Evolutionary conservation across 2,329 filamentous ascomycete genomes (phyloP).

Genomic region (Malbranchea cinnamomea): DNA sequence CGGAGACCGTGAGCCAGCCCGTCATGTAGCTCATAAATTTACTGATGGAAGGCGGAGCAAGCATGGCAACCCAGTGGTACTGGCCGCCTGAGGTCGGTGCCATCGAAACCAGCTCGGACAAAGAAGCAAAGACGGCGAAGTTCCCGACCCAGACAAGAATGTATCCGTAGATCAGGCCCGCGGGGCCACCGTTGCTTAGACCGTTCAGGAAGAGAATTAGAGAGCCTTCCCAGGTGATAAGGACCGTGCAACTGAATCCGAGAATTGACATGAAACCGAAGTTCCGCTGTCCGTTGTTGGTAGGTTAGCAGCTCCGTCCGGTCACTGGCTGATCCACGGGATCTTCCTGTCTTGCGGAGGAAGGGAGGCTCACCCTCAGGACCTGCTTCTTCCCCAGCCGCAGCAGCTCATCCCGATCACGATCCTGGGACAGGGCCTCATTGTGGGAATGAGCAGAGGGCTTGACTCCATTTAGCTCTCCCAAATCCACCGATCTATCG

Average conservation of each 20-base stretch:
- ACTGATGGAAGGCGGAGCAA: conserved; percentile 19
- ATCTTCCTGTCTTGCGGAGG: no score
- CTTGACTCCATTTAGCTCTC: background rate
- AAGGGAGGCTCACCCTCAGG: conserved; percentile 21
- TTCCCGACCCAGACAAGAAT: conserved; percentile 23
- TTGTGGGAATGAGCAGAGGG: background rate
- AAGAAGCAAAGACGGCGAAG: conserved; percentile 22
- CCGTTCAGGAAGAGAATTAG: conserved; percentile 11
- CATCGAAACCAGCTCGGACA: conserved; percentile 28
- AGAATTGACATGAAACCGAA: conserved; percentile 22
- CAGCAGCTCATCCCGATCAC: conserved; percentile 22
- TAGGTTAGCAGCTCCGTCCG: background rate
- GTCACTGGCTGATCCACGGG: no score
- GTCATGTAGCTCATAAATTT: conserved; percentile 24
- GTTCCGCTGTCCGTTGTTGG: conserved; percentile 11
- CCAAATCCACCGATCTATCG: no score
- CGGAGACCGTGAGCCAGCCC: conserved; percentile 25
- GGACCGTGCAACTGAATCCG: conserved; percentile 23
- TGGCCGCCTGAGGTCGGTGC: conserved; percentile 26
- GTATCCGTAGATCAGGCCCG: conserved; percentile 25
- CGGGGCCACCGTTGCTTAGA: conserved; percentile 19
- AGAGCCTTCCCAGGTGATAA: conserved; percentile 24
- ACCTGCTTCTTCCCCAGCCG: conserved; percentile 30
- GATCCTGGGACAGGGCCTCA: conserved; percentile 5
- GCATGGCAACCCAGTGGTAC: conserved; percentile 28